A percentile compares a stretch with the other conserved stretches of the same genome.
phyloP scores from a whole-genome alignment of 78 protist genomes.

The Cavenderia fasciculata region DNA sequence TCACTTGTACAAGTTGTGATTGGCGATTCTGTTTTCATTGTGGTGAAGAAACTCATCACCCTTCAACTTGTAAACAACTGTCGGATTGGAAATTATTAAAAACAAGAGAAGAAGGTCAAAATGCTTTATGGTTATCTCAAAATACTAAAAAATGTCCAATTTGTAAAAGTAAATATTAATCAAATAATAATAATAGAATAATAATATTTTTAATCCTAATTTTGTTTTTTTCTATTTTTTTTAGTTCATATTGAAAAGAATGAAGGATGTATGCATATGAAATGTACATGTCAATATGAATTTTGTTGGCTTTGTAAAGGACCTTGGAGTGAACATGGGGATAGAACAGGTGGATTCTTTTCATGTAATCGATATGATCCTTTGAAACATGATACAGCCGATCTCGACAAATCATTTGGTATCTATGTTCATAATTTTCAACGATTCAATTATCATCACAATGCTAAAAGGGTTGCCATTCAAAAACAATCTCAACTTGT shows the following conservation, averaged over 20 bases:
- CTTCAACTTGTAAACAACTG: constrained; percentile 12
- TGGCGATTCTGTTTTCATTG: constrained; percentile 67
- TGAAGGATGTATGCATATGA: constrained; percentile 80
- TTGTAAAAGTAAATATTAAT: constrained; percentile 2
- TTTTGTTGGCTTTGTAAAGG: constrained; percentile 83
- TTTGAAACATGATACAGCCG: constrained; percentile 28
- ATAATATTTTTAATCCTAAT: neutral
- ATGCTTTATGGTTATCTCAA: constrained; percentile 32
- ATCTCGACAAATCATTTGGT: constrained; percentile 46
- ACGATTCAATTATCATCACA: constrained; percentile 43
- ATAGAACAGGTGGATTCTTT: constrained; percentile 81
- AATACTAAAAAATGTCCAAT: constrained; percentile 59
- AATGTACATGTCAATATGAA: constrained; percentile 55
- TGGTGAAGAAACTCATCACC: constrained; percentile 38
- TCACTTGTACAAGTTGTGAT: constrained; percentile 15
- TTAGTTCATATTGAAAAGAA: constrained; percentile 51
- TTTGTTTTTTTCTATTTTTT: neutral
- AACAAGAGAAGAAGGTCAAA: constrained; percentile 48
- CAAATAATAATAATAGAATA: neutral
- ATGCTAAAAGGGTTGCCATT: constrained; percentile 25
- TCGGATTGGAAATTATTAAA: constrained; percentile 49
- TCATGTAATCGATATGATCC: constrained; percentile 76
- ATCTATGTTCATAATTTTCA: constrained; percentile 39
- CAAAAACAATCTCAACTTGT: neutral
- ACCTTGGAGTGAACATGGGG: constrained; percentile 74